These are phyloP conservation scores for Arthromyces matolae DNA, from an alignment of 768 basidiomycete species.

Conservation along the genomic window DNA sequence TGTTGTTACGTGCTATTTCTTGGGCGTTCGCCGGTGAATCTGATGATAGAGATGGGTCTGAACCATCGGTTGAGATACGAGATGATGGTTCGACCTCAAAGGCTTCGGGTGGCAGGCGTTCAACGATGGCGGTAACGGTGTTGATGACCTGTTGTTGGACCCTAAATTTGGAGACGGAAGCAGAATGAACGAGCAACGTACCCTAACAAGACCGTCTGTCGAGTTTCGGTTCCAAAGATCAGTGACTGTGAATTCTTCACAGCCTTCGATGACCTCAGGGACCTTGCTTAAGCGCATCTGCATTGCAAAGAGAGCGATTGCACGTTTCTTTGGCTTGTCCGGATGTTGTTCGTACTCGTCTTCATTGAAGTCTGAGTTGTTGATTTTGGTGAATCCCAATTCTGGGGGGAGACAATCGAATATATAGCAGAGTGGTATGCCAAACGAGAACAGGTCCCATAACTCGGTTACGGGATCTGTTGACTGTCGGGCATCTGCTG, in stretches of 20 bases:
- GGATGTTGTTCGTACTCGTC: constrained; percentile 62
- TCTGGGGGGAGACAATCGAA: constrained; percentile 84
- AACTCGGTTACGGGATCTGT: constrained; percentile 93
- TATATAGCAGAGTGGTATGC: constrained; percentile 91
- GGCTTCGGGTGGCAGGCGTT: constrained; percentile 63
- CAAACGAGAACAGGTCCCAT: constrained; percentile 91
- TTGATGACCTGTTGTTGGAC: too few relatives aligned
- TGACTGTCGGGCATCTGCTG: constrained; percentile 63
- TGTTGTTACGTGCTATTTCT: constrained; percentile 69
- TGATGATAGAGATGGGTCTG: constrained; percentile 51
- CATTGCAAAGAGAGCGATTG: constrained; percentile 90
- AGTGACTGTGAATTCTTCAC: constrained; percentile 84
- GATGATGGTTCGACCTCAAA: constrained; percentile 66
- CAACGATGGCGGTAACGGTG: constrained; percentile 82
- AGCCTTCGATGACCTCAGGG: constrained; percentile 57
- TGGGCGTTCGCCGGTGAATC: constrained; percentile 48
- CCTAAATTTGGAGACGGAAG: too few relatives aligned
- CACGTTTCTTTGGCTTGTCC: constrained; percentile 85
- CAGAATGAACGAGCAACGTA: constrained; percentile 30
- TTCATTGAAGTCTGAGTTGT: constrained; percentile 64
- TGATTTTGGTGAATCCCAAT: constrained; percentile 53
- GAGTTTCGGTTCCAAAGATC: constrained; percentile 90
- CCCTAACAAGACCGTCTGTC: constrained; percentile 94
- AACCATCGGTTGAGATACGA: constrained; percentile 53
- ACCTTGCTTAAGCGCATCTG: constrained; percentile 67